Evolutionary conservation across 2,329 filamentous ascomycete species (phyloP), one percentile per base, ranked within the genome.

Genomic region (Trichoderma afroharzianum): DNA sequence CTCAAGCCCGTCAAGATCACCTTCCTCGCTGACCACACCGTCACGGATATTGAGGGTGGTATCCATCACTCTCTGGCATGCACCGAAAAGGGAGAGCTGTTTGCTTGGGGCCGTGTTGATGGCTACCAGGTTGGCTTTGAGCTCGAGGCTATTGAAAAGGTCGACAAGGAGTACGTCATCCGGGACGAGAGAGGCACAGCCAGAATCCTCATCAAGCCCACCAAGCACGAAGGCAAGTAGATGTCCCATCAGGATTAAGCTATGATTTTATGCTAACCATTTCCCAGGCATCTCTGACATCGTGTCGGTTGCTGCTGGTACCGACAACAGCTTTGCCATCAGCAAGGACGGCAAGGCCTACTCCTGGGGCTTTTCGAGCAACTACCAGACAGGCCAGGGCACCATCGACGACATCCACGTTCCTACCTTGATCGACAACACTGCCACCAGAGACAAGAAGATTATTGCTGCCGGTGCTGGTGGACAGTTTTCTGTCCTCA

Each of bases 351-450:
- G 93, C 73, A 89, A 90, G 76, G 91, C 90, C 15, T 95, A 90
- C 81, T 89, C 89, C 2, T 96, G 93, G 92, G 93, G 93, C 11
- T 95, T 96, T 83, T 92, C 89, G 5, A 89, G 88, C 72, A 93
- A 91, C 77, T 94, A 93, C 79, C 92, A 95, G 81, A 94, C 92
- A 6, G 93, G 93, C 7, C 90, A 91, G 74, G 92, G 92, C 50
- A 91, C 87, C 1, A 89, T 89, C n/a, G 93, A 96, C 63, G 94
- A 97, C 76, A 87, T 97, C 33, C 87, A 91, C 75, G 86, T 88
- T 28, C 93, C 95, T 0, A 96, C 92, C 0, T 77, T 91, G 63
- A 93, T 98, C 70, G 92, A 97, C 77, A 97, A 97, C 83, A 92
- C 91, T 14, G 94, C 94, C 55, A 88, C 96, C 32, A 87, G 90